These are phyloP conservation scores for Fibroporia radiculosa DNA, from an alignment of 768 basidiomycete genomes.

Conservation along the genomic window DNA sequence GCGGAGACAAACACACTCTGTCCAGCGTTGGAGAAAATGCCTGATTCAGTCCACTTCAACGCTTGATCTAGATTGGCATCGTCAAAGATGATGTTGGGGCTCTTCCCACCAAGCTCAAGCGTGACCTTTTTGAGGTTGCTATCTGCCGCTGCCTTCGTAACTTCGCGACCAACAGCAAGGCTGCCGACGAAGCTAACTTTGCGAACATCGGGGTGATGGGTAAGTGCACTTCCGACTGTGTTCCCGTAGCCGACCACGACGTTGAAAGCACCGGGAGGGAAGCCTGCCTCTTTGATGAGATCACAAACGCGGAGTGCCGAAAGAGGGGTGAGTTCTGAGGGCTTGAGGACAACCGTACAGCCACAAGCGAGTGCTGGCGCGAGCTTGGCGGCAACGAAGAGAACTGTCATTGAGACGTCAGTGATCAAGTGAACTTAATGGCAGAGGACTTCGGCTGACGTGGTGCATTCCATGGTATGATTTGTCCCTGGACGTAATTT, in stretches of 20 bases:
- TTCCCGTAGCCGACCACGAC: slow-evolving; percentile 77
- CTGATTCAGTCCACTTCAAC: slow-evolving; percentile 79
- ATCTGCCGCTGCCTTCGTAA: slow-evolving; percentile 88
- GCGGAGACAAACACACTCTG: too few species aligned
- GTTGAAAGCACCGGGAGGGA: slow-evolving; percentile 89
- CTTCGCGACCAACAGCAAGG: slow-evolving; percentile 79
- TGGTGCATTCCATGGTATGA: slow-evolving; percentile 93
- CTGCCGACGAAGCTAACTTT: slow-evolving; percentile 96
- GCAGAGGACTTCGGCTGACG: too few species aligned
- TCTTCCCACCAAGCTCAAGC: slow-evolving; percentile 92
- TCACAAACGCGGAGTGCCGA: slow-evolving; percentile 48
- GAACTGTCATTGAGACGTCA: too few species aligned
- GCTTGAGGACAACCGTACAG: slow-evolving; percentile 93
- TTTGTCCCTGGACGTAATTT: slow-evolving; percentile 19
- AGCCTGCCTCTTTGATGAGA: slow-evolving; percentile 45
- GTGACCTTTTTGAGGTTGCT: slow-evolving; percentile 96
- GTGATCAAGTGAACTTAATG: too few species aligned
- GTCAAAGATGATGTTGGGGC: slow-evolving; percentile 82
- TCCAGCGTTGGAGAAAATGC: slow-evolving; percentile 85
- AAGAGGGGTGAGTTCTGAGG: slow-evolving; percentile 80
- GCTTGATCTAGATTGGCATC: slow-evolving; percentile 88
- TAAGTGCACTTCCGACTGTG: slow-evolving; percentile 79
- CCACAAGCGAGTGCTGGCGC: slow-evolving; percentile 88
- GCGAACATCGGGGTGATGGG: slow-evolving; percentile 79
- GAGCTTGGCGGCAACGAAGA: too few species aligned